Percentiles rank a stretch among this genome's conserved stretches.
These are phyloP conservation scores for Bruguiera parviflora DNA, from an alignment of 345 rosid species.

Conservation along the genomic window DNA sequence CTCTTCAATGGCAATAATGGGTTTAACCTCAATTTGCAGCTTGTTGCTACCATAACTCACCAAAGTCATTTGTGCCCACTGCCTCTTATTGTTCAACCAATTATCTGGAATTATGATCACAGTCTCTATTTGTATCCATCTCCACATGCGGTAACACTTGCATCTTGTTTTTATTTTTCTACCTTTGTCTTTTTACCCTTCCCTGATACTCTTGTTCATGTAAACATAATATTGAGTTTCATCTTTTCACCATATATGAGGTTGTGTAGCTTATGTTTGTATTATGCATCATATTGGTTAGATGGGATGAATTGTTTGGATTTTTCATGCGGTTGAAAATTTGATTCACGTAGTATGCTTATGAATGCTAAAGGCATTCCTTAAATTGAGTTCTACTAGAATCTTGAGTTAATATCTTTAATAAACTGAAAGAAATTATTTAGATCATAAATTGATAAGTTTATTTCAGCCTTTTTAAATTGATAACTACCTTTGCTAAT, in stretches of 20 bases:
- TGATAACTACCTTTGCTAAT: not conserved
- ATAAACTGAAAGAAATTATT: not conserved
- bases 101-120: conserved; percentile 95
- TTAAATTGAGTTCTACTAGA: not conserved
- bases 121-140: conserved; percentile 85
- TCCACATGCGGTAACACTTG: conserved; percentile 71
- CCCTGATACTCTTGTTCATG: too few relatives aligned
- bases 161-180: not conserved
- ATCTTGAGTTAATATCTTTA: not conserved
- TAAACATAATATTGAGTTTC: too few relatives aligned
- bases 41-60: conserved; percentile 88
- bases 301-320: not conserved
- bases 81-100: conserved; percentile 84
- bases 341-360: not conserved
- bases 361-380: not conserved
- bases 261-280: too few relatives aligned
- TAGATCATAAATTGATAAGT: not conserved
- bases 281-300: too few relatives aligned
- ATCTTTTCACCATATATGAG: too few relatives aligned
- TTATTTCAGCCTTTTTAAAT: not conserved
- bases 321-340: not conserved
- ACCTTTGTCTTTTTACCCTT: not conserved
- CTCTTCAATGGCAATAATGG: conserved; percentile 9
- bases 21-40: conserved; percentile 46
- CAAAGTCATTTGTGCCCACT: conserved; percentile 96